These are phyloP conservation scores for Diaporthe amygdali DNA, from an alignment of 2,329 filamentous ascomycete species.

Conservation along the genomic window DNA sequence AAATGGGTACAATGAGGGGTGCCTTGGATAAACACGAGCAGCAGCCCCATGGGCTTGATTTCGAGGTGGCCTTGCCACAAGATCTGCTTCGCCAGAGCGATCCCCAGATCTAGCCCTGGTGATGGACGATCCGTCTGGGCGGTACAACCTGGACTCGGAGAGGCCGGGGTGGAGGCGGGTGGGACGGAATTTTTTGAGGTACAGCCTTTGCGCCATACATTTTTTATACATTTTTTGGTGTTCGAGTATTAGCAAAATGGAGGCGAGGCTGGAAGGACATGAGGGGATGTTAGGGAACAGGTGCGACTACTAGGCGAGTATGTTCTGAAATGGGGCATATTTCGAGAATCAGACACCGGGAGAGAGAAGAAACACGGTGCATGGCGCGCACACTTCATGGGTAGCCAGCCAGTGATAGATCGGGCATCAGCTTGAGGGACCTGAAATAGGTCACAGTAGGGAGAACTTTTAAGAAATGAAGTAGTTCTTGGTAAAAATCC, in stretches of 20 bases:
- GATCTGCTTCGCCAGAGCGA: no score
- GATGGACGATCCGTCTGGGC: neutral
- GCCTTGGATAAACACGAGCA: neutral
- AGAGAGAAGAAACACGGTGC: no score
- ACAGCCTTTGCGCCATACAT: no score
- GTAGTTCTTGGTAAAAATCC: no score
- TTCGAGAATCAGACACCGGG: neutral
- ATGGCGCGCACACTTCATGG: neutral
- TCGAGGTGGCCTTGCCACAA: no score
- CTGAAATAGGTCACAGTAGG: neutral
- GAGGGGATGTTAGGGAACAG: neutral
- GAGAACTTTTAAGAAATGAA: neutral
- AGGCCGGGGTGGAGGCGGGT: neutral
- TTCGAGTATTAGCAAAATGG: neutral
- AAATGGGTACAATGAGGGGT: neutral
- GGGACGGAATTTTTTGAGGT: neutral
- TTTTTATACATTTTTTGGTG: neutral
- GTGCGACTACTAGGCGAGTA: neutral
- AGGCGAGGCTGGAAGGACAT: neutral
- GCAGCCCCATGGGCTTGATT: no score
- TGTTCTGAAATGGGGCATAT: neutral
- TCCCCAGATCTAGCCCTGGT: no score
- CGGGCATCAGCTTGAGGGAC: neutral
- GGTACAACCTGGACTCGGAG: neutral
- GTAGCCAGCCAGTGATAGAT: neutral